Base-by-base conservation (phyloP, 2,329 filamentous ascomycete species). In the Talaromyces albobiverticillius region DNA sequence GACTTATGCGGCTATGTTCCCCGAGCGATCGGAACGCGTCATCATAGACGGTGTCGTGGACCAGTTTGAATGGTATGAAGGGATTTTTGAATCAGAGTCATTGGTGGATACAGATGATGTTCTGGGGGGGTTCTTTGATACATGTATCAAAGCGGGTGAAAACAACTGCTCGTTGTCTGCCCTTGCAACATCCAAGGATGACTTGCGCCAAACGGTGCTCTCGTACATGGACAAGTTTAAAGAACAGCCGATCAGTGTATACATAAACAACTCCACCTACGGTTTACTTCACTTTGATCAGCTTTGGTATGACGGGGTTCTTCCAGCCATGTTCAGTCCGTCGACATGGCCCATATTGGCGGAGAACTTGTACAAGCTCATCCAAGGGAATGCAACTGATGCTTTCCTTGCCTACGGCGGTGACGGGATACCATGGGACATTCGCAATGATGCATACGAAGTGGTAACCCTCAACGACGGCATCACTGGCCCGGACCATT, bases 1-100 rank as follows among this genome's bases (percentile, higher is more conserved):
- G 55, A 76, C 72, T 2, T 75, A 73, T 49, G 72, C 71, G 2
- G 64, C 62, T 1, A 51, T 76, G 32, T 75, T 68, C 51, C 72
- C 71, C 0, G 66, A 71, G 14, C 60, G 62, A 7, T 56, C 62
- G 3, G 51, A 40, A 9, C 54, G 62, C 11, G 46, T 65, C 3
- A 53, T 64, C 13, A 61, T 64, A 16, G 63, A 65, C 42, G 62
- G 60, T 1, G 59, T 64, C 5, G 59, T 54, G 20, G 60, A 65
- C 40, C 55, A 62, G 13, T 59, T 71, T 66, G 61, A 61, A 18
- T 60, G 57, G 60, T 65, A 65, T 51, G 60, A 59, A 20, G 31
- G 41, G 6, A 46, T 54, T 25, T 57, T 46, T 23, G 59, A 61
- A n/a, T 20, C 46, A 10, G 55, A 62, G 42, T 55, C 55, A 3